A percentile compares a stretch with the other conserved stretches of the same genome.
Evolutionary conservation across 2,329 filamentous ascomycete species (phyloP).

Genomic region (Sphaerulina populicola): DNA sequence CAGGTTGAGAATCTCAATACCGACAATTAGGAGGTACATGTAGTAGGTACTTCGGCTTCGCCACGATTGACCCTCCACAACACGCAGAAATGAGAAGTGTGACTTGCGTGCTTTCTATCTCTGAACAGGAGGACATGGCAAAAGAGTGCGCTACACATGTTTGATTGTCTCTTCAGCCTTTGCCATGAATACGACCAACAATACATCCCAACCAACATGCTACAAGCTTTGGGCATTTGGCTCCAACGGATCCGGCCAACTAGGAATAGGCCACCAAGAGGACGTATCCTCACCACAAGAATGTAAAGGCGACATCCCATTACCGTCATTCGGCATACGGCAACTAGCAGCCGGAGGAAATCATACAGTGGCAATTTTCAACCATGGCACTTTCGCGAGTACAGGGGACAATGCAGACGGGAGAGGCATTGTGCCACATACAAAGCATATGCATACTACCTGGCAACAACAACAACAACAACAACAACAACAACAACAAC

Average conservation of each 20-base stretch:
- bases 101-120: too few species aligned
- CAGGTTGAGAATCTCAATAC: neutral
- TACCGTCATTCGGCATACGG: slow-evolving; percentile 5
- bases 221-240: slow-evolving; percentile 34
- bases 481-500: too few species aligned
- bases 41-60: too few species aligned
- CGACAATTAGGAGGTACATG: too few species aligned
- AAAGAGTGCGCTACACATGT: too few species aligned
- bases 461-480: neutral
- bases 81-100: too few species aligned
- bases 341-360: slow-evolving; percentile 64
- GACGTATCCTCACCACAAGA: slow-evolving; percentile 34
- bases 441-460: neutral
- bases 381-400: slow-evolving; percentile 53
- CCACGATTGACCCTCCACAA: too few species aligned
- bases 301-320: neutral
- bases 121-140: too few species aligned
- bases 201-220: neutral
- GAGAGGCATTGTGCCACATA: slow-evolving; percentile 21
- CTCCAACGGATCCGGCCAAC: slow-evolving; percentile 47
- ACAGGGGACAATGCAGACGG: slow-evolving; percentile 53
- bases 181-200: neutral
- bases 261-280: slow-evolving; percentile 40
- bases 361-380: slow-evolving; percentile 68
- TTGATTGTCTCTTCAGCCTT: neutral